Evolutionary conservation across 768 basidiomycete genomes (phyloP).

Genomic region (Scleroderma bovista): DNA sequence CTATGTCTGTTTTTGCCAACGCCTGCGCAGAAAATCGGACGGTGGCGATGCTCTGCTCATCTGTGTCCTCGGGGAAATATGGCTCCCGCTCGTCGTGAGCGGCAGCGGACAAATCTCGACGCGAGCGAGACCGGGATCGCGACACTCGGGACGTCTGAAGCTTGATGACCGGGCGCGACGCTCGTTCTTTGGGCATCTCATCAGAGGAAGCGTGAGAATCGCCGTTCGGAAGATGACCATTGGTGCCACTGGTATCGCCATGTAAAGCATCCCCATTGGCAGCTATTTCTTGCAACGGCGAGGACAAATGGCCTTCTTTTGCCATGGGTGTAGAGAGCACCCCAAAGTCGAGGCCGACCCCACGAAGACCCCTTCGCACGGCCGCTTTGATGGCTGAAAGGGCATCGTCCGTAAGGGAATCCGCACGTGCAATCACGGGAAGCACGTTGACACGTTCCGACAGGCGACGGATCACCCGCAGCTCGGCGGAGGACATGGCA

Average conservation of each 20-base stretch:
- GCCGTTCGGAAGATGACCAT: conserved; percentile 23
- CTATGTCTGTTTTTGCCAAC: conserved; percentile 56
- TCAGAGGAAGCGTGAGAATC: conserved; percentile 25
- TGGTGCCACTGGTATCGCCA: conserved; percentile 25
- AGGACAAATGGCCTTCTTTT: conserved; percentile 7
- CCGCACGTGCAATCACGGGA: conserved; percentile 74
- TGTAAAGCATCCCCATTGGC: conserved; percentile 11
- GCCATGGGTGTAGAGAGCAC: conserved; percentile 53
- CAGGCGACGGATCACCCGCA: conserved; percentile 73
- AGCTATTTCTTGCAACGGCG: conserved; percentile 11
- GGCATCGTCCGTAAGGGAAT: conserved; percentile 79
- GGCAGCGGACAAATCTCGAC: conserved; percentile 58
- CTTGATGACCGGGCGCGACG: conserved; percentile 73
- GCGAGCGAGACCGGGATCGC: conserved; percentile 70
- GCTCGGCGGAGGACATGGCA: conserved; percentile 72
- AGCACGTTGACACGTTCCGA: conserved; percentile 73
- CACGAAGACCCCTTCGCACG: conserved; percentile 59
- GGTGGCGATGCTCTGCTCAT: conserved; percentile 67
- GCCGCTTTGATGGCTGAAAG: conserved; percentile 65
- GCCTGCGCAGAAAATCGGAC: conserved; percentile 71
- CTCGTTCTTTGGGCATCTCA: conserved; percentile 47
- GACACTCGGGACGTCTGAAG: conserved; percentile 41
- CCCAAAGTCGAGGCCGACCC: conserved; percentile 70
- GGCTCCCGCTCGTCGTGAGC: conserved; percentile 57
- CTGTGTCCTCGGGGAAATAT: conserved; percentile 47